phyloP scores from a whole-genome alignment of 1,284 basidiomycete species.

The Cutaneotrichosporon cavernicola region DNA sequence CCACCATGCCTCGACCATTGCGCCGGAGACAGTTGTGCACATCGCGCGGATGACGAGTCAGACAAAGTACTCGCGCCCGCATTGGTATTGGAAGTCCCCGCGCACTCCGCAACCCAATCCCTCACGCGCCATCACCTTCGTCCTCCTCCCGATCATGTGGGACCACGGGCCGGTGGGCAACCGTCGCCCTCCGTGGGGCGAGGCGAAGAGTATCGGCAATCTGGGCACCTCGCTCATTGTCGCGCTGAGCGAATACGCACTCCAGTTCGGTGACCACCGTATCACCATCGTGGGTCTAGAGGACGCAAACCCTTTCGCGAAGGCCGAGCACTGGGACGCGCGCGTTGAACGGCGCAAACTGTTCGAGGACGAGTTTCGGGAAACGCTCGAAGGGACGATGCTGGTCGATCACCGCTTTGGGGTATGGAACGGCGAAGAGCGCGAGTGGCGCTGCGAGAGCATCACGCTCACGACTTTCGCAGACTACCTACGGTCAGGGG shows the following conservation, averaged over 20 bases:
- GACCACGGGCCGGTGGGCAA: slow-evolving; percentile 9
- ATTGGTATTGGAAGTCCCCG: not conserved
- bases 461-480: slow-evolving; percentile 1
- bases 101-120: not conserved
- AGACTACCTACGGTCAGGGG: slow-evolving; percentile 13
- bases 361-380: not conserved
- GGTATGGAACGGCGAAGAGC: not conserved
- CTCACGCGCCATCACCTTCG: slow-evolving; percentile 8
- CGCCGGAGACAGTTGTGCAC: slow-evolving; percentile 3
- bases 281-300: slow-evolving; percentile 18
- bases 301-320: slow-evolving; percentile 15
- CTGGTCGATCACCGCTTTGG: not conserved
- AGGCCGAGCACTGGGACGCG: not conserved
- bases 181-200: not conserved
- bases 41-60: slow-evolving; percentile 5
- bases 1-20: not conserved
- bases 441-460: slow-evolving; percentile 1
- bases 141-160: slow-evolving; percentile 16
- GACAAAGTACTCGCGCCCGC: slow-evolving; percentile 6
- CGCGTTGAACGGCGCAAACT: not conserved
- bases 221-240: not conserved
- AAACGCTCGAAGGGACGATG: not conserved
- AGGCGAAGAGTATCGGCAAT: not conserved
- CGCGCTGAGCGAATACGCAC: not conserved
- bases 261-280: not conserved